Conservation (phyloP, 2,329 filamentous ascomycete genomes). For the Fusarium camptoceras region DNA sequence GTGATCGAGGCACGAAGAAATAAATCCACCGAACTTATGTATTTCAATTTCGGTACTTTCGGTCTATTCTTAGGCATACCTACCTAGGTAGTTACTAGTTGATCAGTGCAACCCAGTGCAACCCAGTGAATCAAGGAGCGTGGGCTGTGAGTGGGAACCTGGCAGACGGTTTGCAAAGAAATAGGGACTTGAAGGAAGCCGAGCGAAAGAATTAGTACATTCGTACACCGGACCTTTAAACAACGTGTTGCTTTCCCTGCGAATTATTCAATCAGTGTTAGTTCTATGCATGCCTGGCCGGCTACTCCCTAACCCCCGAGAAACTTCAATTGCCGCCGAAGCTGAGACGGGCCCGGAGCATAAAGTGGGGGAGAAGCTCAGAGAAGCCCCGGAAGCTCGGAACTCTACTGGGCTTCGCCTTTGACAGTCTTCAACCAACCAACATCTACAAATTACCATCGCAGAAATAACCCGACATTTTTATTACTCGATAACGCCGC, state of each 20-base stretch:
- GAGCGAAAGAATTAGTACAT: background rate
- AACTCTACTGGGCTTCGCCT: background rate
- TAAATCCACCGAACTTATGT: background rate
- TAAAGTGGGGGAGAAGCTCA: constrained; percentile 34
- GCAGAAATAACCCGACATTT: background rate
- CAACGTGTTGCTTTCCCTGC: background rate
- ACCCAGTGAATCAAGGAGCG: background rate
- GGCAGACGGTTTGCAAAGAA: background rate
- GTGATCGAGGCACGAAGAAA: background rate
- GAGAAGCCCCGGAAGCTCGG: constrained; percentile 34
- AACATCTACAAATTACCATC: constrained; percentile 8
- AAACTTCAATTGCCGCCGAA: constrained; percentile 31
- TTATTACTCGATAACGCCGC: background rate
- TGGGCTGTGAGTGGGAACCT: background rate
- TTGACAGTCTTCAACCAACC: background rate
- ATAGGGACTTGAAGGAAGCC: background rate
- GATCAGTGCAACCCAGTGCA: background rate
- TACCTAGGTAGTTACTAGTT: too few species aligned
- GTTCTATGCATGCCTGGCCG: background rate
- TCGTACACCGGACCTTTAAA: background rate
- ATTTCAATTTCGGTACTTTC: background rate
- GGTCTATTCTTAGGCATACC: background rate
- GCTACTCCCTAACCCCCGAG: constrained; percentile 7
- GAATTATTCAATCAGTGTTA: background rate
- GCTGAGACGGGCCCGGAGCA: constrained; percentile 19